Evolutionary conservation across 176 grass and related monocot species (phyloP).

Genomic region (Alopecurus myosuroides): DNA sequence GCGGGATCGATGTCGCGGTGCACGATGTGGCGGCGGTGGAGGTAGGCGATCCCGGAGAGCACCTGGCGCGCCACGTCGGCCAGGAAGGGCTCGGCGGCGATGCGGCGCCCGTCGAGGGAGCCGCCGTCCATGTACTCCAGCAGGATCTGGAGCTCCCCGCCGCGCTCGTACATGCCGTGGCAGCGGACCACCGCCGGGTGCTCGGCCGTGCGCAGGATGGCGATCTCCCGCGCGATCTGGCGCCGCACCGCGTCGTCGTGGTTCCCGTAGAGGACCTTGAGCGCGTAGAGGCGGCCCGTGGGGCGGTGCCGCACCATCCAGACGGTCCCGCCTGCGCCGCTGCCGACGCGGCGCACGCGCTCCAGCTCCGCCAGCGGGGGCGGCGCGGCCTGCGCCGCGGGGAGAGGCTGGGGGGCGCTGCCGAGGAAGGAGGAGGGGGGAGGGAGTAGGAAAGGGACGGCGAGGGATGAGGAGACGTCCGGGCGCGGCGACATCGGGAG

Average conservation of each 20-base stretch:
- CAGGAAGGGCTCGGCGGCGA: constrained; percentile 60
- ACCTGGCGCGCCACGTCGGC: constrained; percentile 78
- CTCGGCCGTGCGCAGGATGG: constrained; percentile 72
- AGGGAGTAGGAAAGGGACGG: no score
- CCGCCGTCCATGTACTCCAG: constrained; percentile 95
- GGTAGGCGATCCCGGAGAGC: constrained; percentile 62
- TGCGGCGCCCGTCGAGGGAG: constrained; percentile 69
- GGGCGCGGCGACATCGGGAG: no score
- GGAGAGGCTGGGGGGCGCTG: background rate
- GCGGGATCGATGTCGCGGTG: constrained; percentile 98
- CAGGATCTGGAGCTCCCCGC: constrained; percentile 88
- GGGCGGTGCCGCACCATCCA: constrained; percentile 62
- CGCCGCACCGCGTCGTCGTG: constrained; percentile 64
- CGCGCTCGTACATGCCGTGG: constrained; percentile 92
- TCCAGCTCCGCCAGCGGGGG: constrained; percentile 60
- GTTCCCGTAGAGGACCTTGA: constrained; percentile 82
- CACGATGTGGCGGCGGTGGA: constrained; percentile 85
- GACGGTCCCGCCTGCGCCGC: constrained; percentile 62
- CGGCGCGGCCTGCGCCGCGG: background rate
- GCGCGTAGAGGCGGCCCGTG: constrained; percentile 37
- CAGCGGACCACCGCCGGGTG: constrained; percentile 75
- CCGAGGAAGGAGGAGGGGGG: no score
- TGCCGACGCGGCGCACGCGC: constrained; percentile 69
- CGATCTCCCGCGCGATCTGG: constrained; percentile 81
- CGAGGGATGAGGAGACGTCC: no score